Evolutionary conservation across 257 asterid species (phyloP), one percentile per base, ranked within the genome.

Genomic region (Solanum megistacrolobum): DNA sequence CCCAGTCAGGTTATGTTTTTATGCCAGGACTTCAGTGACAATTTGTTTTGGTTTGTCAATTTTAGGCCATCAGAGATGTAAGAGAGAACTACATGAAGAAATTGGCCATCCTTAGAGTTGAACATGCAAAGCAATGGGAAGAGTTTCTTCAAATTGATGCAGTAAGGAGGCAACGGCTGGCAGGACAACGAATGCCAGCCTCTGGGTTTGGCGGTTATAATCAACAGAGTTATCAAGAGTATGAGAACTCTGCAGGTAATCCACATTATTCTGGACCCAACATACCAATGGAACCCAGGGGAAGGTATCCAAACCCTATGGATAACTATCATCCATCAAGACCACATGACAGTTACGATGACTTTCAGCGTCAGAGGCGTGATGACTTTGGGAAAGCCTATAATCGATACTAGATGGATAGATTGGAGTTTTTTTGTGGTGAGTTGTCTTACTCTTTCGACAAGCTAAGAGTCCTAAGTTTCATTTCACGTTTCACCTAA

Each of bases 81-180:
- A 91, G 98, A 91, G 98, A 95, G 89, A 91, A 87, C 89, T 91
- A 92, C 91, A 86, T 93, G 92, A 94, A 92, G 90, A 94, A 95
- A 87, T 91, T 95, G 87, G 88, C 90, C 79, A 43, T 83, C 73
- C 91, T 95, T 84, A 94, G 94, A 93, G 94, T 87, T 87, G 65
- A 93, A 87, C 99, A 95, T 87, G 95, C 94, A 83, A 94, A 91
- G 86, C 92, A 94, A 91, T 93, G 98, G 98, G 98, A 93, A 83
- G 98, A 94, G 90, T 95, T 97, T 91, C 94, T 97, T 91, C 98
- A 89, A 83, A 88, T 62, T 76, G 96, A 97, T 90, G 93, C 89
- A 87, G 98, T 88, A 81, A 92, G 94, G 91, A 92, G 93, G 91
- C 98, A 94, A 86, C 94, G 86, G 35, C 91, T 88, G 89, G 90